Percentiles rank a stretch among this genome's conserved stretches.
Evolutionary conservation across 1,284 basidiomycete genomes (phyloP).

Genomic region (Lignosus rhinocerotis): DNA sequence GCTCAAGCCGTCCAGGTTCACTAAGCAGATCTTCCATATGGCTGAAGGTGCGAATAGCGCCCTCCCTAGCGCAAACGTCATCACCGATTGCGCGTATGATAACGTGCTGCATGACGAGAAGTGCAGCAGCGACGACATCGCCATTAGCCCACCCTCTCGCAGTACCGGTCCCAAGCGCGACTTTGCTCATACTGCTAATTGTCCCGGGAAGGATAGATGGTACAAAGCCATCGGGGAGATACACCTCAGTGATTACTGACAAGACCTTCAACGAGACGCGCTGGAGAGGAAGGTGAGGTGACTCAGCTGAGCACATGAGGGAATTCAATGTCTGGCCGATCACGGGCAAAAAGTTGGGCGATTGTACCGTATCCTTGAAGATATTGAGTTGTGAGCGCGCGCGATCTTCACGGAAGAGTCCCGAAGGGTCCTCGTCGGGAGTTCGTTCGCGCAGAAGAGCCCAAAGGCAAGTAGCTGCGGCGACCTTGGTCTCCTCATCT

Average conservation of each 20-base stretch:
- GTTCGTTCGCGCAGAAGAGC: constrained; percentile 54
- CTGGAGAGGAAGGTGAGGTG: constrained; percentile 63
- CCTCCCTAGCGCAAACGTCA: constrained; percentile 61
- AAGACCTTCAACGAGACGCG: constrained; percentile 63
- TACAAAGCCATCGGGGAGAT: constrained; percentile 62
- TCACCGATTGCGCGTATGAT: constrained; percentile 64
- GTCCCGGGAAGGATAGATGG: constrained; percentile 82
- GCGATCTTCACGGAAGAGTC: constrained; percentile 32
- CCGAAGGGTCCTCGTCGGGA: constrained; percentile 37
- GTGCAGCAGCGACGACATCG: constrained; percentile 59
- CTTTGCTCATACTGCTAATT: constrained; percentile 71
- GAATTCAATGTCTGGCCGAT: constrained; percentile 82
- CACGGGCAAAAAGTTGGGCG: constrained; percentile 65
- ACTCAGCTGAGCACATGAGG: constrained; percentile 57
- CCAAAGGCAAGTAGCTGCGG: constrained; percentile 58
- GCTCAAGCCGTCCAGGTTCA: neutral
- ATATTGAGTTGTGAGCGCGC: constrained; percentile 33
- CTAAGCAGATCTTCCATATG: constrained; percentile 56
- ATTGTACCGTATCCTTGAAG: constrained; percentile 49
- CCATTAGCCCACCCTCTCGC: constrained; percentile 66
- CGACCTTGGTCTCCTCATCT: constrained; percentile 78
- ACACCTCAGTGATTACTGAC: constrained; percentile 53
- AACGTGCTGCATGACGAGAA: constrained; percentile 57
- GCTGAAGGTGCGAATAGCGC: constrained; percentile 53
- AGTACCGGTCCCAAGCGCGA: constrained; percentile 51